A percentile compares a stretch with the other conserved stretches of the same genome.
Conservation (phyloP, 2,329 filamentous ascomycete genomes). For the Paecilomyces niveus region DNA sequence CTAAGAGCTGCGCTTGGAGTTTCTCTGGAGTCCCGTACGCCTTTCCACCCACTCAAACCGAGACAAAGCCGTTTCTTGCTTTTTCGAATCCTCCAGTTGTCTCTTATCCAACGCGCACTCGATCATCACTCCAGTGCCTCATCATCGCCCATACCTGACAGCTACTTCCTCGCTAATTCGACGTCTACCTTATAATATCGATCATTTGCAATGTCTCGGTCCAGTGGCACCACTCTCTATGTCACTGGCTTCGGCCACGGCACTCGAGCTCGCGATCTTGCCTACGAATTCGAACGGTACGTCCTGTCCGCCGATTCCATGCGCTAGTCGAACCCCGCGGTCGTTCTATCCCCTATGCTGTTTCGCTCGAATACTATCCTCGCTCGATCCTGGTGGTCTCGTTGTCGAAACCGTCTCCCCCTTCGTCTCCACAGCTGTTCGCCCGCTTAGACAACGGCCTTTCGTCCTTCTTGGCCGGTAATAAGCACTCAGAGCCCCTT, state of each 20-base stretch:
- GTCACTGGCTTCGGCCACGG: slow-evolving; percentile 99
- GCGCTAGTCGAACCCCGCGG: slow-evolving; percentile 36
- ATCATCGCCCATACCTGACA: slow-evolving; percentile 4
- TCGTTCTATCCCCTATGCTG: slow-evolving; percentile 16
- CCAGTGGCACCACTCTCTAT: slow-evolving; percentile 83
- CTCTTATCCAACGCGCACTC: slow-evolving; percentile 8
- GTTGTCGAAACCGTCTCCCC: slow-evolving; percentile 11
- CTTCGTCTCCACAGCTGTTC: slow-evolving; percentile 5
- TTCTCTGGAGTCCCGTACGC: neutral
- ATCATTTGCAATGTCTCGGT: slow-evolving; percentile 69
- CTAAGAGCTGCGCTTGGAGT: neutral
- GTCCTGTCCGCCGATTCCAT: slow-evolving; percentile 52
- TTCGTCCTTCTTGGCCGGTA: neutral
- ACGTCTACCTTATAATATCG: neutral
- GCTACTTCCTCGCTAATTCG: neutral
- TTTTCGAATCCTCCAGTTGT: neutral
- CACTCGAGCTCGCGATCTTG: slow-evolving; percentile 96
- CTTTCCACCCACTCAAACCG: neutral
- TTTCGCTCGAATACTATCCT: slow-evolving; percentile 22
- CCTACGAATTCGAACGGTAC: slow-evolving; percentile 99
- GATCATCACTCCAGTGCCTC: slow-evolving; percentile 4
- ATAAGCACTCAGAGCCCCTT: neutral
- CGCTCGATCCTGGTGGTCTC: slow-evolving; percentile 20
- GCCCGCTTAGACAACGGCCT: slow-evolving; percentile 4
- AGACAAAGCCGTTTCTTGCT: too few species aligned